phyloP scores from a whole-genome alignment of 2,329 filamentous ascomycete genomes.

The Fusarium staphyleae region DNA sequence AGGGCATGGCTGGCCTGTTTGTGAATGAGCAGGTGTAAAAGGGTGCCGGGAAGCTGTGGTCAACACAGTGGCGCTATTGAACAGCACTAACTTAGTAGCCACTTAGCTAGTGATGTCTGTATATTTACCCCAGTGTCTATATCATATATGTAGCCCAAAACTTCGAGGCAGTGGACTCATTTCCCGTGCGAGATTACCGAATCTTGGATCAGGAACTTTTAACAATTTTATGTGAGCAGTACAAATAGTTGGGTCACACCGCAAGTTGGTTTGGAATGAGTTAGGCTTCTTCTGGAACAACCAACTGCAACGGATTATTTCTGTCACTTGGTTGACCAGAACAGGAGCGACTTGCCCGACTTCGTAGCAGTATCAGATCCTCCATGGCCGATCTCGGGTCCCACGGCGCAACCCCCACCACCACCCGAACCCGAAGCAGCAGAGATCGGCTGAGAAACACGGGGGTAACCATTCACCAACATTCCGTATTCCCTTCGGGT shows the following conservation, averaged over 20 bases:
- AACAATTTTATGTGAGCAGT: not conserved
- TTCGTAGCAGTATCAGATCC: not conserved
- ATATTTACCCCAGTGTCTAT: not conserved
- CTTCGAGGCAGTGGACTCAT: constrained; percentile 19
- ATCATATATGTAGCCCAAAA: not conserved
- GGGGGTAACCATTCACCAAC: constrained; percentile 26
- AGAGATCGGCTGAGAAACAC: constrained; percentile 34
- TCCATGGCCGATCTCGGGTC: constrained; percentile 32
- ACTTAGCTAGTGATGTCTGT: not conserved
- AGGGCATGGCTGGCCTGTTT: constrained; percentile 73
- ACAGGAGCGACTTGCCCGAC: not conserved
- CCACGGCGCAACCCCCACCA: constrained; percentile 6
- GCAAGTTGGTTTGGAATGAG: constrained; percentile 17
- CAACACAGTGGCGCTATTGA: constrained; percentile 30
- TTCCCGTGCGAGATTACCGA: constrained; percentile 24
- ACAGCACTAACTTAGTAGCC: too few relatives aligned
- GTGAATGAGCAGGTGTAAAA: constrained; percentile 61
- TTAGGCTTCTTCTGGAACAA: too few relatives aligned
- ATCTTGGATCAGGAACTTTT: constrained; percentile 13
- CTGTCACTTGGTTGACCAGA: not conserved
- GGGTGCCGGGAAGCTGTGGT: not conserved
- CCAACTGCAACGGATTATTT: too few relatives aligned
- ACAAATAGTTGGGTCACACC: constrained; percentile 1
- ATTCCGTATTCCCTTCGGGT: constrained; percentile 11
- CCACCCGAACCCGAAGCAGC: constrained; percentile 4